These are phyloP conservation scores for Eimeria falciformis DNA, from an alignment of 169 alveolate species.

Conservation along the genomic window DNA sequence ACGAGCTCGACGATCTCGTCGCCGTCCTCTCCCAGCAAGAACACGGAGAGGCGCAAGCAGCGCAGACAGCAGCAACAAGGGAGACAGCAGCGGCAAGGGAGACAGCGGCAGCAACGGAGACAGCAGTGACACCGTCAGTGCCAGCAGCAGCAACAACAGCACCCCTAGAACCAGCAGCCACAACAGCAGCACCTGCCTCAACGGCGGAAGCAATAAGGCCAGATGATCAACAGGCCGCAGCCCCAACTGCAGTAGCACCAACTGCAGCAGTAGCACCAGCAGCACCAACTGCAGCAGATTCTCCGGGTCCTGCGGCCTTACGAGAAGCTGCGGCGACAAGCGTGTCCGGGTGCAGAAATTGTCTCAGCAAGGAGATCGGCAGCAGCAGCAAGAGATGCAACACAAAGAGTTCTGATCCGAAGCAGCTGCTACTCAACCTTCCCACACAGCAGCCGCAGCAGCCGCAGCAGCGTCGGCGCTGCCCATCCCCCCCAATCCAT, in stretches of 20 bases:
- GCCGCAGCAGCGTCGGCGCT: conserved; percentile 45
- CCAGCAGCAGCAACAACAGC: conserved; percentile 16
- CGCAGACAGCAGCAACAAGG: not conserved
- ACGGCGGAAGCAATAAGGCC: not conserved
- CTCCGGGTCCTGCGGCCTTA: not conserved
- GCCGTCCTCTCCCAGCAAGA: conserved; percentile 52
- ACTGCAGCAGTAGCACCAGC: not conserved
- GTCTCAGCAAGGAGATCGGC: conserved; percentile 24
- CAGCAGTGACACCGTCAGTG: conserved; percentile 3
- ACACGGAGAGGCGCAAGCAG: conserved; percentile 4
- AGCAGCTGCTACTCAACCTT: not conserved
- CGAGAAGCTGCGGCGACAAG: too few species aligned
- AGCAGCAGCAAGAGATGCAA: not conserved
- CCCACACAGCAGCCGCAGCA: conserved; percentile 1
- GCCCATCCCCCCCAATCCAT: conserved; percentile 60
- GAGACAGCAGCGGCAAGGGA: not conserved
- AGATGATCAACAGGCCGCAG: too few species aligned
- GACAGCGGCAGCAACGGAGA: conserved; percentile 3
- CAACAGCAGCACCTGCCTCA: not conserved
- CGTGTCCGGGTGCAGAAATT: too few species aligned
- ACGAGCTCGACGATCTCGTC: conserved; percentile 64
- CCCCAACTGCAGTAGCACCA: not conserved
- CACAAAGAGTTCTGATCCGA: not conserved
- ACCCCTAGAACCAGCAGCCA: not conserved
- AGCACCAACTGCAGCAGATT: not conserved